Evolutionary conservation across 2,329 filamentous ascomycete genomes (phyloP).

Genomic region (Westerdykella ornata): DNA sequence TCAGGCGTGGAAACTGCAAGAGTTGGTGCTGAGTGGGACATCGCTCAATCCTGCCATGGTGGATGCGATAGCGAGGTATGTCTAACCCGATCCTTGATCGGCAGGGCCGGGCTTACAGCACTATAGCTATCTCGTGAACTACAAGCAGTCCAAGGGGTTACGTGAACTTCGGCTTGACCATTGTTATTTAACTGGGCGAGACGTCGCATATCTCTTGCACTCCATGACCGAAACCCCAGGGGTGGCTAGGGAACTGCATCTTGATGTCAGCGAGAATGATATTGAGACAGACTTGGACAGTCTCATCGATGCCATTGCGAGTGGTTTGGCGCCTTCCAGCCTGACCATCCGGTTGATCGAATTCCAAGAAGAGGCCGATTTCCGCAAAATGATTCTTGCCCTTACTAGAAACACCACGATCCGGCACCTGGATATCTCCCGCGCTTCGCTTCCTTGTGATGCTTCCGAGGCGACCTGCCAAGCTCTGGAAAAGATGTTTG

Average conservation of each 20-base stretch:
- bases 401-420: slow-evolving; percentile 58
- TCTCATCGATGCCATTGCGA: slow-evolving; percentile 48
- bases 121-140: slow-evolving; percentile 54
- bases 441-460: slow-evolving; percentile 62
- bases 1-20: slow-evolving; percentile 60
- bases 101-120: not conserved
- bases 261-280: slow-evolving; percentile 60
- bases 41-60: slow-evolving; percentile 56
- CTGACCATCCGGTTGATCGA: slow-evolving; percentile 63
- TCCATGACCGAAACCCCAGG: slow-evolving; percentile 52
- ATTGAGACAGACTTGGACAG: slow-evolving; percentile 49
- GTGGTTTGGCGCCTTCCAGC: slow-evolving; percentile 53
- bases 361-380: slow-evolving; percentile 59
- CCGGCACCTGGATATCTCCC: slow-evolving; percentile 60
- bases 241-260: slow-evolving; percentile 52
- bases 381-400: slow-evolving; percentile 57
- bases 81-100: not conserved
- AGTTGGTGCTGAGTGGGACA: slow-evolving; percentile 59
- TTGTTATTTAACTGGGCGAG: slow-evolving; percentile 57
- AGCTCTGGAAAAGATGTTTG: slow-evolving; percentile 57
- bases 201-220: slow-evolving; percentile 59
- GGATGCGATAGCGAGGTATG: slow-evolving; percentile 51
- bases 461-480: slow-evolving; percentile 61
- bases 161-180: slow-evolving; percentile 59
- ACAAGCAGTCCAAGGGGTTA: slow-evolving; percentile 53